These are phyloP conservation scores for Zoysia pacifica DNA, from an alignment of 176 grass and related monocot genomes.

Conservation along the genomic window DNA sequence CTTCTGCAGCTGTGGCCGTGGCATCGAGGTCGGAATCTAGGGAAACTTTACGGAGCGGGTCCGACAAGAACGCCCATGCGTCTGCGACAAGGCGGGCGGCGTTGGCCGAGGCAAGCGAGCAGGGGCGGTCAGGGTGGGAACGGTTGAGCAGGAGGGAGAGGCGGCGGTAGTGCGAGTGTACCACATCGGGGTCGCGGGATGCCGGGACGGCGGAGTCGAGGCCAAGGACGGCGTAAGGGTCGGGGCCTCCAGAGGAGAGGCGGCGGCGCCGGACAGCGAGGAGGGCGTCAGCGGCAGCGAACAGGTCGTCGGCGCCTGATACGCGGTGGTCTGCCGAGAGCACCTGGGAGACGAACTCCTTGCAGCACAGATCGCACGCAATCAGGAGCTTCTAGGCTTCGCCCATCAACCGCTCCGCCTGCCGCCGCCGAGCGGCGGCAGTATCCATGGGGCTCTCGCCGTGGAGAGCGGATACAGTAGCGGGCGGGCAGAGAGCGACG, in stretches of 20 bases:
- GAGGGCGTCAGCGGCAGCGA: slow-evolving; percentile 41
- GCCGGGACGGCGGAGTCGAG: slow-evolving; percentile 36
- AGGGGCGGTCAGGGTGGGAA: slow-evolving; percentile 28
- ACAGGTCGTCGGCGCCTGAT: slow-evolving; percentile 59
- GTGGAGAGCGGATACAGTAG: not conserved
- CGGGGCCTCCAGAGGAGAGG: not conserved
- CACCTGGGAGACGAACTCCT: slow-evolving; percentile 13
- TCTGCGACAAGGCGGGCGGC: slow-evolving; percentile 30
- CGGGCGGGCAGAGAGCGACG: no score
- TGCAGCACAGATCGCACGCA: slow-evolving; percentile 30
- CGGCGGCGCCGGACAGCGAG: slow-evolving; percentile 15
- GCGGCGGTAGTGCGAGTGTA: slow-evolving; percentile 32
- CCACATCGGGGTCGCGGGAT: slow-evolving; percentile 48
- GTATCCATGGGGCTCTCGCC: slow-evolving; percentile 25
- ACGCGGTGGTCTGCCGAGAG: slow-evolving; percentile 44
- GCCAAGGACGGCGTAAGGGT: slow-evolving; percentile 34
- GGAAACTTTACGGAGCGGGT: slow-evolving; percentile 27
- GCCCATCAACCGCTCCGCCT: slow-evolving; percentile 20
- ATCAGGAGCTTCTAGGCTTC: slow-evolving; percentile 32
- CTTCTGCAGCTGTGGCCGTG: slow-evolving; percentile 2
- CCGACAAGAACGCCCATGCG: slow-evolving; percentile 28
- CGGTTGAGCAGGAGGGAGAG: slow-evolving; percentile 32
- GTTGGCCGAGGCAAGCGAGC: slow-evolving; percentile 25
- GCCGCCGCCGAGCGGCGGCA: not conserved
- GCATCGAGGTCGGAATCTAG: slow-evolving; percentile 26